Evolutionary conservation across 2,329 filamentous ascomycete species (phyloP).

Genomic region (Trichoderma sp.): DNA sequence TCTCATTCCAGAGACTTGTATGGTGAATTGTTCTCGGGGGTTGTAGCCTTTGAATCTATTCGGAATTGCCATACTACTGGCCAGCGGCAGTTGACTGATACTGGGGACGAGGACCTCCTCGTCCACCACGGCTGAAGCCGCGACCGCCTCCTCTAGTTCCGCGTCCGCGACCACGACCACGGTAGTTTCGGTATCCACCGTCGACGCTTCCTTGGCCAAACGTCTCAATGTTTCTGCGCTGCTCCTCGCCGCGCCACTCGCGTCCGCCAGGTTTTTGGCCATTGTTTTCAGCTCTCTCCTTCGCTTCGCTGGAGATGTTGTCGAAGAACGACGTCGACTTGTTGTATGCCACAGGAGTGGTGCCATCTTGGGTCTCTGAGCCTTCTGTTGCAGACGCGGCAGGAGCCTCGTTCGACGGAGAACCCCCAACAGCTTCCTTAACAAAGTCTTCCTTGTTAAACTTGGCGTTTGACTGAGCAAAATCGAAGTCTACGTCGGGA

Average conservation of each 20-base stretch:
- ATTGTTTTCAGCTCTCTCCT: slow-evolving; percentile 76
- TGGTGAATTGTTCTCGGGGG: neutral
- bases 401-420: slow-evolving; percentile 60
- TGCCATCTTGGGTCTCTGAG: slow-evolving; percentile 43
- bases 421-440: slow-evolving; percentile 85
- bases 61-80: slow-evolving; percentile 27
- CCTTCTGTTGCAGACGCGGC: slow-evolving; percentile 42
- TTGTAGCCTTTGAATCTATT: neutral
- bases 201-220: slow-evolving; percentile 97
- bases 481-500: slow-evolving; percentile 89
- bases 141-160: slow-evolving; percentile 41
- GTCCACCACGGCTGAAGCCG: slow-evolving; percentile 43
- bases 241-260: slow-evolving; percentile 89
- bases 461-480: slow-evolving; percentile 59
- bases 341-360: slow-evolving; percentile 66
- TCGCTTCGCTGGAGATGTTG: slow-evolving; percentile 93
- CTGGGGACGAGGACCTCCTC: slow-evolving; percentile 39
- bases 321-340: slow-evolving; percentile 93
- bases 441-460: slow-evolving; percentile 60
- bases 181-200: slow-evolving; percentile 72
- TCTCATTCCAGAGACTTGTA: neutral
- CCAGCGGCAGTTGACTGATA: slow-evolving; percentile 34
- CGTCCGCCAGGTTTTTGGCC: slow-evolving; percentile 72
- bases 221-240: slow-evolving; percentile 94
- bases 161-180: slow-evolving; percentile 76